A percentile compares a stretch with the other conserved stretches of the same genome.
phyloP scores from a whole-genome alignment of 176 grass and related monocot genomes.

The Aegilops bicornis region DNA sequence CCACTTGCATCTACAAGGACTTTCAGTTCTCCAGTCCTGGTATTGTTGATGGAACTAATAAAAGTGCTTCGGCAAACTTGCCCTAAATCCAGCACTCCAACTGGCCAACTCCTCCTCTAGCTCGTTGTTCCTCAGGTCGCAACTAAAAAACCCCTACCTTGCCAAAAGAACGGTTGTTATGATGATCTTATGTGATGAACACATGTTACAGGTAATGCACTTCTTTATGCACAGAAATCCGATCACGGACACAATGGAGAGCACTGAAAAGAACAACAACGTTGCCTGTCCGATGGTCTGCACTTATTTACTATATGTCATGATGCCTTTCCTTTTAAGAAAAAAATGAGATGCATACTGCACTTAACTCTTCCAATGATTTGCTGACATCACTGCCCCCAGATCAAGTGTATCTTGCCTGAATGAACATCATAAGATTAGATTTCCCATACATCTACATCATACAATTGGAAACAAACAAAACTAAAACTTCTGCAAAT shows the following conservation, averaged over 20 bases:
- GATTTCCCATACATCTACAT: too few species aligned
- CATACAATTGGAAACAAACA: too few species aligned
- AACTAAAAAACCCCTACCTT: slow-evolving; percentile 43
- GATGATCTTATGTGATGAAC: neutral
- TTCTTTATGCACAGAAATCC: neutral
- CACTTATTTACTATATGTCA: neutral
- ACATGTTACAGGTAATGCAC: neutral
- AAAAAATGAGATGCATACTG: neutral
- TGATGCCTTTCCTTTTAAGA: neutral
- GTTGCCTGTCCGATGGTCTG: too few species aligned
- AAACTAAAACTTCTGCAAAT: too few species aligned
- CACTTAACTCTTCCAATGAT: slow-evolving; percentile 72
- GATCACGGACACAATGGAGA: neutral
- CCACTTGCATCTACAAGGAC: neutral
- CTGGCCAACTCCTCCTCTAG: neutral
- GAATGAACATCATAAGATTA: too few species aligned
- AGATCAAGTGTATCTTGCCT: slow-evolving; percentile 45
- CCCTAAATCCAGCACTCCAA: neutral
- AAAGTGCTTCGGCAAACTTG: neutral
- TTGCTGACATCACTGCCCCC: slow-evolving; percentile 48
- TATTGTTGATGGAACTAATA: neutral
- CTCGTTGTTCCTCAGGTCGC: neutral
- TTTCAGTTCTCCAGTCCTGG: neutral
- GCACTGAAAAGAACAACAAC: neutral
- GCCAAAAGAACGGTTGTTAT: slow-evolving; percentile 28